Evolutionary conservation across 2,329 filamentous ascomycete species (phyloP), one percentile per base, ranked within the genome.

Genomic region (Alternaria triticina): DNA sequence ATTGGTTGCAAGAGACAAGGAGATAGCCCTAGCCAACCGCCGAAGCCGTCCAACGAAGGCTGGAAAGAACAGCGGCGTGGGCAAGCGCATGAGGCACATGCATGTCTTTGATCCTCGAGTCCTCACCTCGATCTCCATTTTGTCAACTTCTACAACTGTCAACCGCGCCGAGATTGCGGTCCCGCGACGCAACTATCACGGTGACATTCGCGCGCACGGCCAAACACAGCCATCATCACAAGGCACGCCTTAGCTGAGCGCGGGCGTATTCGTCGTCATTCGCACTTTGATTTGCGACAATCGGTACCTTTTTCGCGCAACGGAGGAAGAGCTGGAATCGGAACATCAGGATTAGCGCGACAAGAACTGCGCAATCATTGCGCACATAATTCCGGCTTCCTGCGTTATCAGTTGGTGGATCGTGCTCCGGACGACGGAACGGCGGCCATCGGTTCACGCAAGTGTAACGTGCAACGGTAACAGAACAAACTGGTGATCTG

Each of bases 21-120:
- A 59, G 63, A 59, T 33, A 65, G 43, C 45, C 54, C 64, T 54
- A 57, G 54, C 54, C 58, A 64, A 64, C 61, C 57, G 62, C 55
- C 54, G 58, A 46, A 59, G 62, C 64, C 54, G 58, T 52, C 54
- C 52, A 33, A 57, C 56, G 45, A 61, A 61, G 52, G 62, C 59
- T 64, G 58, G 43, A 47, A 46, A 44, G 30, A 54, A 57, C 33
- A 30, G 49, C 30, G 60, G 56, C 60, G 44, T 30, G 50, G 56
- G 36, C 20, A 30, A 43, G 56, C 58, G 51, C 58, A 60, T 50
- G 36, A 44, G 56, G 25, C 40, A 44, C 56, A 50, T 54, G 49
- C 50, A 52, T 52, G 58, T 51, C 58, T 49, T 52, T 61, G 57
- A 49, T 60, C 58, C 27, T 61, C 58, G 58, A 64, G 62, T 64